Percentiles rank a stretch among this genome's conserved stretches.
These are phyloP conservation scores for Cyberlindnera maclurae DNA, from an alignment of 805 yeast species.

Conservation along the genomic window DNA sequence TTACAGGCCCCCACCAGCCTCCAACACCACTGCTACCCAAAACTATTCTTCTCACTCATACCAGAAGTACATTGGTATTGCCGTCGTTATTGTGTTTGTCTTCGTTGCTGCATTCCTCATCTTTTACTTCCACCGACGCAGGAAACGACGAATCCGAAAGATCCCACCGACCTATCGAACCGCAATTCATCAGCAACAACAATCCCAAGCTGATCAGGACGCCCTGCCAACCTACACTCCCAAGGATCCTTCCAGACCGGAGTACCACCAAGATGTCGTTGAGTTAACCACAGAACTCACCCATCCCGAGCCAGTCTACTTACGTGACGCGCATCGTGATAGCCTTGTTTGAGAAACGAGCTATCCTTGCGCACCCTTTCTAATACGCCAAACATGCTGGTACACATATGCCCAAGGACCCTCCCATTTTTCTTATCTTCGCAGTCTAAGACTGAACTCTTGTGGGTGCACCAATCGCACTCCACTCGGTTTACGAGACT, in stretches of 20 bases:
- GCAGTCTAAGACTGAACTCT: conserved; percentile 2
- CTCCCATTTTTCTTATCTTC: not conserved
- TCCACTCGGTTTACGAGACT: conserved; percentile 2
- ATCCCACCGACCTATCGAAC: not conserved
- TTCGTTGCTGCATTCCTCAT: not conserved
- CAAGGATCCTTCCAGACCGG: no score
- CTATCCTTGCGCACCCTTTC: not conserved
- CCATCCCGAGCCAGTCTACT: no score
- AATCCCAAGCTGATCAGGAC: no score
- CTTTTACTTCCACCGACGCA: not conserved
- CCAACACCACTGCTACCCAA: no score
- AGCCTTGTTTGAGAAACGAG: no score
- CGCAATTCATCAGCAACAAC: not conserved
- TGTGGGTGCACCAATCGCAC: conserved; percentile 1
- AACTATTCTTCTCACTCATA: conserved; percentile 1
- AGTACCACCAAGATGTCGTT: not conserved
- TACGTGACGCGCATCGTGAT: no score
- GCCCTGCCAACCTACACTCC: no score
- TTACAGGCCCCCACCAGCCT: no score
- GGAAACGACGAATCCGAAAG: not conserved
- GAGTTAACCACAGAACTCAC: no score
- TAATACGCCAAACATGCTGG: not conserved
- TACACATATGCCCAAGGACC: not conserved
- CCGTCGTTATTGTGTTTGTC: not conserved
- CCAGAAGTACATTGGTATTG: conserved; percentile 1